A percentile compares a stretch with the other conserved stretches of the same genome.
Evolutionary conservation across 2,329 filamentous ascomycete species (phyloP).

Genomic region (Pseudopyricularia javanii): DNA sequence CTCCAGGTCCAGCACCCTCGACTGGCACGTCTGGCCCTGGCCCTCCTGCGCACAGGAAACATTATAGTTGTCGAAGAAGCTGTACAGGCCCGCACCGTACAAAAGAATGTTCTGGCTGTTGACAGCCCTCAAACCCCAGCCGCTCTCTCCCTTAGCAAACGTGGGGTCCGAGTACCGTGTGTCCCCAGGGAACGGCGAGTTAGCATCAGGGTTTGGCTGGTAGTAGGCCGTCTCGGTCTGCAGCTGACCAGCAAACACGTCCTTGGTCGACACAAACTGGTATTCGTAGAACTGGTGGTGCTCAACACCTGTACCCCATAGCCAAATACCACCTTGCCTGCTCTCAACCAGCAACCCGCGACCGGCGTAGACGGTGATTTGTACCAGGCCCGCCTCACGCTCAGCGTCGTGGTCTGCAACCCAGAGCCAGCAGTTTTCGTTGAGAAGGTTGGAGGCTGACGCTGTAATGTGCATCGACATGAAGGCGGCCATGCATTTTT

Average conservation of each 20-base stretch:
- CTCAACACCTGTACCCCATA: constrained; percentile 47
- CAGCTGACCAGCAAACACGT: constrained; percentile 47
- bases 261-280: constrained; percentile 41
- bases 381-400: constrained; percentile 12
- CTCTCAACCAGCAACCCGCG: constrained; percentile 24
- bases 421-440: constrained; percentile 38
- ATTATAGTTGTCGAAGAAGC: constrained; percentile 47
- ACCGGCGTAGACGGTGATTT: constrained; percentile 18
- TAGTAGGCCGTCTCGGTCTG: constrained; percentile 59
- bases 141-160: constrained; percentile 31
- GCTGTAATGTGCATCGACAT: constrained; percentile 29
- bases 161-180: constrained; percentile 28
- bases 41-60: constrained; percentile 22
- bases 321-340: constrained; percentile 31
- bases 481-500: constrained; percentile 21
- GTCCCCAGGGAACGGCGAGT: constrained; percentile 33
- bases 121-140: constrained; percentile 48
- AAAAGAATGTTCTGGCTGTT: constrained; percentile 36
- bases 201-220: constrained; percentile 45
- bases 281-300: constrained; percentile 53
- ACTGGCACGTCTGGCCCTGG: constrained; percentile 26
- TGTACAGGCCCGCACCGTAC: constrained; percentile 50
- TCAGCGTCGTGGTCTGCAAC: constrained; percentile 31
- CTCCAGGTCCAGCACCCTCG: constrained; percentile 24
- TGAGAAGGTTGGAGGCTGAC: constrained; percentile 20